Percentiles rank a stretch among this genome's conserved stretches.
Conservation (phyloP, 208 protist species). For the Wallacemonas rigidus region DNA sequence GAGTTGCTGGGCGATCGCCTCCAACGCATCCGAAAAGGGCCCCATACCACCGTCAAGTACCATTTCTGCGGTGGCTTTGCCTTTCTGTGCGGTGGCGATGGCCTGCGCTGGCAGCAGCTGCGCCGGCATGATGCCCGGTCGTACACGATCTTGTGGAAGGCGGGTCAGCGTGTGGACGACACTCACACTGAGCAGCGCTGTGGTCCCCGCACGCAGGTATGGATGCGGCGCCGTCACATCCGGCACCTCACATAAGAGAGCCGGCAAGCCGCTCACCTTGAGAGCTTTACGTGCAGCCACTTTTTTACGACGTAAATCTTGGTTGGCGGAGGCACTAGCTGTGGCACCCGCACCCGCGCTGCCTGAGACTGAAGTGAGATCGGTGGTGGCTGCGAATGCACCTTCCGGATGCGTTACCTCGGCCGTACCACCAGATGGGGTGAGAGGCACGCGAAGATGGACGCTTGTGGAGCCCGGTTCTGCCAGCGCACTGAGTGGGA, state of each 20-base stretch:
- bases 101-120: slow-evolving; percentile 73
- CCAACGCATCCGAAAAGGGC: slow-evolving; percentile 21
- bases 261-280: slow-evolving; percentile 49
- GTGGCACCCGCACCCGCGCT: background rate
- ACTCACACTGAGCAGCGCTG: slow-evolving; percentile 52
- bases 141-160: slow-evolving; percentile 74
- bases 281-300: slow-evolving; percentile 32
- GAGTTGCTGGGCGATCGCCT: slow-evolving; percentile 28
- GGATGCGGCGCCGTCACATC: slow-evolving; percentile 68
- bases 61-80: slow-evolving; percentile 1
- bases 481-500: slow-evolving; percentile 47
- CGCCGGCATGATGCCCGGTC: slow-evolving; percentile 56
- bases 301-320: slow-evolving; percentile 39
- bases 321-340: slow-evolving; percentile 7
- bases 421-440: slow-evolving; percentile 18
- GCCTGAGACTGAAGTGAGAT: background rate
- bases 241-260: slow-evolving; percentile 62
- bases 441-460: slow-evolving; percentile 7
- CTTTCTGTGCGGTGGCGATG: background rate
- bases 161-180: slow-evolving; percentile 71
- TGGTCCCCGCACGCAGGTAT: slow-evolving; percentile 58
- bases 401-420: background rate
- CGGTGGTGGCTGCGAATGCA: background rate
- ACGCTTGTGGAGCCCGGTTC: slow-evolving; percentile 67
- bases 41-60: slow-evolving; percentile 1